Evolutionary conservation across 2,329 filamentous ascomycete genomes (phyloP).

Genomic region (Fusarium domesticum): DNA sequence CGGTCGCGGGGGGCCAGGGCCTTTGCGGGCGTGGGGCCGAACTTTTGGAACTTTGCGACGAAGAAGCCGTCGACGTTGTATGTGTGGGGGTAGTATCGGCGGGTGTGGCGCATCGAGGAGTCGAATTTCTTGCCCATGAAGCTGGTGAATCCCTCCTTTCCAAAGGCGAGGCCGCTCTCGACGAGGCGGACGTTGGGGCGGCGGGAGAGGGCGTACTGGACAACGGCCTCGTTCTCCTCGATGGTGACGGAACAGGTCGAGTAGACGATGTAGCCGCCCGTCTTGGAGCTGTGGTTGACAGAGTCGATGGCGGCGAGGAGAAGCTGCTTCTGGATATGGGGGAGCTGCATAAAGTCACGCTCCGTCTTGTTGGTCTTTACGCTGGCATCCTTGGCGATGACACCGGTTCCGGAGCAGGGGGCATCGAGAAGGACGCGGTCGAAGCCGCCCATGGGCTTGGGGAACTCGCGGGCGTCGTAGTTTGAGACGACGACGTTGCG

Average conservation of each 20-base stretch:
- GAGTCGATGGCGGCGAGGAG: constrained; percentile 92
- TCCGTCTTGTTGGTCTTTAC: constrained; percentile 99
- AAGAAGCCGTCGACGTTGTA: constrained; percentile 99
- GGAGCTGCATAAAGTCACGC: constrained; percentile 87
- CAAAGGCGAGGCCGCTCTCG: constrained; percentile 85
- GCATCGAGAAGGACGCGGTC: constrained; percentile 92
- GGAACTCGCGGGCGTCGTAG: constrained; percentile 92
- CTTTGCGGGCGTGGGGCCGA: constrained; percentile 68
- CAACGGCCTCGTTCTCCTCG: constrained; percentile 86
- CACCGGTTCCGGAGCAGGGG: constrained; percentile 93
- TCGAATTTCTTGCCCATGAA: constrained; percentile 93
- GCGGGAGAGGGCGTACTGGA: constrained; percentile 88
- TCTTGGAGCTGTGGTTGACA: constrained; percentile 85
- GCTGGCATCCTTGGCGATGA: constrained; percentile 93
- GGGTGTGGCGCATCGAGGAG: constrained; percentile 74
- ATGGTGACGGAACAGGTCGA: constrained; percentile 94
- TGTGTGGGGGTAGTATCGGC: constrained; percentile 84
- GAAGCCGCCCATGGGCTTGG: constrained; percentile 90
- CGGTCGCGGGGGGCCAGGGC: constrained; percentile 33
- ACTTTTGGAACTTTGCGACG: constrained; percentile 96
- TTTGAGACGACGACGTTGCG: constrained; percentile 95
- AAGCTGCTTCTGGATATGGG: constrained; percentile 93
- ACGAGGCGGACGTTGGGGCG: constrained; percentile 93
- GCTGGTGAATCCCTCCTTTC: constrained; percentile 86
- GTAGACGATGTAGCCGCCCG: constrained; percentile 93